Evolutionary conservation across 768 basidiomycete genomes (phyloP).

Genomic region (Pleurotus tuber-regium): DNA sequence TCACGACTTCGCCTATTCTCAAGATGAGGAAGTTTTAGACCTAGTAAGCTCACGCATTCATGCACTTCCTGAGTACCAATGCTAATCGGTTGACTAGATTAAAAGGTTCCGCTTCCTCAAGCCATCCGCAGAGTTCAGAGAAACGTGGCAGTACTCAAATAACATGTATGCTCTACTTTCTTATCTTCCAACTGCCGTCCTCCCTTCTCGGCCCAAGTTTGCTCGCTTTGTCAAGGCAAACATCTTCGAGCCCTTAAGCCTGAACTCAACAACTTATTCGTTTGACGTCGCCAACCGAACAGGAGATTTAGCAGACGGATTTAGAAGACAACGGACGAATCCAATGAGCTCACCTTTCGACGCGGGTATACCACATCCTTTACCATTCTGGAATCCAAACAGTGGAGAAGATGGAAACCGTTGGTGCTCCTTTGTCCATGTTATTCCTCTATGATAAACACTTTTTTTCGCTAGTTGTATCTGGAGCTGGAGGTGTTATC

Average conservation of each 20-base stretch:
- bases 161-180: constrained; percentile 25
- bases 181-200: constrained; percentile 18
- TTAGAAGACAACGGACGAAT: constrained; percentile 19
- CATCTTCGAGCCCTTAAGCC: constrained; percentile 25
- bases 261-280: constrained; percentile 26
- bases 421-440: constrained; percentile 5
- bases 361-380: constrained; percentile 17
- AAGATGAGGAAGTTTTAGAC: neutral
- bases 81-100: constrained; percentile 11
- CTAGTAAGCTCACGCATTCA: neutral
- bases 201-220: constrained; percentile 15
- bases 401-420: constrained; percentile 22
- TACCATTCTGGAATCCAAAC: constrained; percentile 19
- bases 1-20: constrained; percentile 14
- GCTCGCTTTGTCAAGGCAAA: constrained; percentile 24
- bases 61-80: too few species aligned
- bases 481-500: constrained; percentile 29
- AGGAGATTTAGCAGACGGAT: constrained; percentile 24
- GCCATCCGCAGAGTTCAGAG: constrained; percentile 24
- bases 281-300: constrained; percentile 21
- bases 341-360: constrained; percentile 20
- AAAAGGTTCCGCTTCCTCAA: constrained; percentile 16
- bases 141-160: constrained; percentile 25
- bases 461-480: constrained; percentile 13
- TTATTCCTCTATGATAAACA: neutral